Conservation (phyloP, 148 eudicot genomes). For the Silene conica region DNA sequence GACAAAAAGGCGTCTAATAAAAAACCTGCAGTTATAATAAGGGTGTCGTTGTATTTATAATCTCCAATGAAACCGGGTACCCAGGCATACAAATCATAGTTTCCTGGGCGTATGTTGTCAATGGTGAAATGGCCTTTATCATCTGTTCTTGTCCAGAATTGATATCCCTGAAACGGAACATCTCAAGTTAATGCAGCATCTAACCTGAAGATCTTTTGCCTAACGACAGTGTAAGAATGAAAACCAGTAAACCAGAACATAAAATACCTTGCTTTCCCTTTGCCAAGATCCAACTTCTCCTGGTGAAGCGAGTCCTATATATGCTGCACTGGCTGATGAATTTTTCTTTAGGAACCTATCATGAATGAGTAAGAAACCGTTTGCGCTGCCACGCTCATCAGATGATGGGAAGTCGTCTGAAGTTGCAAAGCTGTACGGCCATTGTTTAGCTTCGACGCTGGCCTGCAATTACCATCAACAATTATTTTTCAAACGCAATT, state of each 20-base stretch:
- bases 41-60: constrained; percentile 28
- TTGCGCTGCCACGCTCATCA: constrained; percentile 43
- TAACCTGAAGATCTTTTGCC: neutral
- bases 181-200: neutral
- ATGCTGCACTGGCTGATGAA: constrained; percentile 35
- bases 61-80: constrained; percentile 58
- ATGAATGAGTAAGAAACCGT: constrained; percentile 53
- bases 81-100: constrained; percentile 44
- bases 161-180: constrained; percentile 42
- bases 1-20: neutral
- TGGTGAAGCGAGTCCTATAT: constrained; percentile 49
- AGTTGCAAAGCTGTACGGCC: constrained; percentile 70
- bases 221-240: neutral
- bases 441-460: constrained; percentile 41
- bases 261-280: constrained; percentile 51
- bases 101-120: constrained; percentile 40
- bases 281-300: constrained; percentile 70
- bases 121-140: constrained; percentile 43
- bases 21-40: constrained; percentile 34
- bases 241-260: no score
- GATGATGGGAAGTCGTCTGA: constrained; percentile 51
- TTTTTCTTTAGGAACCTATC: constrained; percentile 47
- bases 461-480: constrained; percentile 29
- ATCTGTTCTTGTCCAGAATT: constrained; percentile 58
- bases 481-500: neutral